Base-by-base conservation (phyloP, 2,329 filamentous ascomycete species). In the Fusarium subtropicale region DNA sequence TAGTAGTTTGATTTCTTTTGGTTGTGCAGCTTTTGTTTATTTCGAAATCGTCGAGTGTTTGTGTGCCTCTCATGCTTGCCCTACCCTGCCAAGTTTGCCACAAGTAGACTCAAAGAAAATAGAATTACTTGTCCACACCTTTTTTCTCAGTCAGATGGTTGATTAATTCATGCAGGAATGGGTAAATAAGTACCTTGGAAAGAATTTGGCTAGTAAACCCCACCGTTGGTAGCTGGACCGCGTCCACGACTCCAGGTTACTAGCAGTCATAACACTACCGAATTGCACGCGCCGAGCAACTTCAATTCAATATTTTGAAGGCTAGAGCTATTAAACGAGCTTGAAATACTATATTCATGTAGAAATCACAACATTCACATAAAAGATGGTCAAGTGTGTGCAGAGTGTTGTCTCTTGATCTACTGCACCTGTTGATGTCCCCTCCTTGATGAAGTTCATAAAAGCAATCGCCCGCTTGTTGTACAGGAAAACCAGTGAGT, bases 401-500 rank as follows among this genome's bases (percentile, higher is more conserved):
- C 54, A 48, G 44, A 44, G 33, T 28, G 22, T 48, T 59, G 47
- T 48, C 46, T 67, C 26, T 31, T 31, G n/a, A 22, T 47, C 48
- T 62, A 53, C 60, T 38, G 48, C 50, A 50, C 31, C 28, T 11
- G 18, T 54, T n/a, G 8, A 13, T 48, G 10, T 18, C 26, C 5
- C 38, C 8, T 16, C 36, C n/a, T 33, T 39, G 2, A 34, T 16
- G 20, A 38, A 38, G 12, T 4, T 20, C 42, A 16, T 54, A 10
- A 56, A 22, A 39, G 8, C 12, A 24, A 26, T 26, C 11, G 20
- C 31, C 13, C 20, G 44, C 50, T 56, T 47, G 36, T 39, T 42
- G 20, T 44, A 48, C 60, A 54, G 44, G 28, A 51, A 58, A 46
- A 39, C 33, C 44, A 66, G 22, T 59, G 63, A 64, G 26, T 51